Evolutionary conservation across 2,329 filamentous ascomycete genomes (phyloP), one percentile per base, ranked within the genome.

Genomic region (Neocucurbitaria cava): DNA sequence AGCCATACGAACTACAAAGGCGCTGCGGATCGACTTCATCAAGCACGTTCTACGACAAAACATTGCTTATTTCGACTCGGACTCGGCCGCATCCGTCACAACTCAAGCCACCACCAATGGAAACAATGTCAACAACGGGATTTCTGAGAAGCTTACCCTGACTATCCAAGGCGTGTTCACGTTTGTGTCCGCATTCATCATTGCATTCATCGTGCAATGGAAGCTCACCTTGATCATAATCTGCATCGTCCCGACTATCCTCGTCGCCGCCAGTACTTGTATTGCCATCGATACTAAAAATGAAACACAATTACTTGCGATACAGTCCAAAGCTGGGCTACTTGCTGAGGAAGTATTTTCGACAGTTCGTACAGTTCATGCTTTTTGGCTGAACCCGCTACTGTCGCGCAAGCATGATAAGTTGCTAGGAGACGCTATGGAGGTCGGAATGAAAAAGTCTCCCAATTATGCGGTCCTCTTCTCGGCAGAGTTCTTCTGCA

Each of bases 61-160:
- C 46, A 72, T 77, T 23, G 75, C 72, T 1, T 77, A 73, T 52
- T 77, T 77, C 44, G 95, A 98, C 76, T 95, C 95, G 69, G 83
- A 96, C 13, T 94, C 93, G 46, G 90, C 92, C 30, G 93, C 94
- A 54, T 95, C 97, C 77, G 91, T 98, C 56, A 96, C 93, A 0
- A 96, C 93, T 1, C 88, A 93, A 60, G 96, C 97, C 65, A 98
- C 94, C 0, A 89, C 93, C 10, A 94, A 98, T 74, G 96, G 92
- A 40, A 97, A 96, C 69, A 81, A 96, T 48, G 89, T 98, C 50
- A 94, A 97, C 75, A 93, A 96, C 63, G 94, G 92, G 52, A 92
- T 99, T 41, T 70, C 72, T 0, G 72, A 74, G 39, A 76, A 75
- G 54, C 71, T 80, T 3, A 77, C 77, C 3, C 72, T 81, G 30